Percentiles rank a stretch among this genome's conserved stretches.
phyloP scores from a whole-genome alignment of 495 filamentous ascomycete genomes.

The Apiosordaria backusii region DNA sequence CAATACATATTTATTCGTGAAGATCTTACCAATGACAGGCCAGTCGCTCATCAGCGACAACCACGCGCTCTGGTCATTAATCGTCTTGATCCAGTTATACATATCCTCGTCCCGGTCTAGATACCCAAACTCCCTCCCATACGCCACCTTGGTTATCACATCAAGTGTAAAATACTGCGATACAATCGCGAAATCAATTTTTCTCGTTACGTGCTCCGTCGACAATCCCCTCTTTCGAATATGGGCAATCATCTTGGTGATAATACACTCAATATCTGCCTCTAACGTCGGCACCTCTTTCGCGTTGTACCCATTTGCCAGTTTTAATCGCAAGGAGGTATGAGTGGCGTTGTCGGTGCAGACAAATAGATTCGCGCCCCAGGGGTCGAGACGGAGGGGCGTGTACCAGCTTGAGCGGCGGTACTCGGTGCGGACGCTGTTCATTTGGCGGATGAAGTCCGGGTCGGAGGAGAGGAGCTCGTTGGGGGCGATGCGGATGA shows the following conservation, averaged over 20 bases:
- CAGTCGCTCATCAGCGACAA: conserved; percentile 25
- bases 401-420: conserved; percentile 26
- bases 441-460: conserved; percentile 27
- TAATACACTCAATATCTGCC: neutral
- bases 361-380: conserved; percentile 34
- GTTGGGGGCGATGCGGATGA: conserved; percentile 39
- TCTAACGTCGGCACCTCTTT: neutral
- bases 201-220: neutral
- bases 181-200: conserved; percentile 41
- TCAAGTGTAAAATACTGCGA: conserved; percentile 52
- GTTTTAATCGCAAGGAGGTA: neutral
- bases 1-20: conserved; percentile 43
- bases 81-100: conserved; percentile 43
- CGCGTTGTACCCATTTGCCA: neutral
- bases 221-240: neutral
- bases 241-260: neutral
- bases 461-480: conserved; percentile 24
- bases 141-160: conserved; percentile 46
- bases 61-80: conserved; percentile 32
- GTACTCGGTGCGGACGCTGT: conserved; percentile 24
- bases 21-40: conserved; percentile 27
- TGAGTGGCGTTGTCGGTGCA: conserved; percentile 2
- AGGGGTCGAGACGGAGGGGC: conserved; percentile 28
- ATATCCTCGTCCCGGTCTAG: conserved; percentile 44
- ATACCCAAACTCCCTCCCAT: conserved; percentile 51